These are phyloP conservation scores for Insectozyma bohioensis DNA, from an alignment of 1,139 yeast species.

Conservation along the genomic window DNA sequence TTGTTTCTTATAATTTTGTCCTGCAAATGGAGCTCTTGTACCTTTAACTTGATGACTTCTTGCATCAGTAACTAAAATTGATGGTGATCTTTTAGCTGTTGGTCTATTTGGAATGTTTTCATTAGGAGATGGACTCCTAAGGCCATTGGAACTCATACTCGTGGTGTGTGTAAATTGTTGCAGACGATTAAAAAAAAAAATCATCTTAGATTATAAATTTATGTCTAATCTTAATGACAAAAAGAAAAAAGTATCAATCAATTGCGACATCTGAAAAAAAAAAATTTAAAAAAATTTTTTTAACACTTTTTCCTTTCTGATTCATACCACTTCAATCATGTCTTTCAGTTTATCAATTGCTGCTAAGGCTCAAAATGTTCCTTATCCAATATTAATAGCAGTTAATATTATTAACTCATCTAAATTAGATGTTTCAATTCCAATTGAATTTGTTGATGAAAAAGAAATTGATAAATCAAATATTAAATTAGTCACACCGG, in stretches of 20 bases:
- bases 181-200: too few relatives aligned
- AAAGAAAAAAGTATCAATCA: neutral
- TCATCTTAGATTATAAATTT: too few relatives aligned
- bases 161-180: too few relatives aligned
- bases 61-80: constrained; percentile 88
- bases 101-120: constrained; percentile 33
- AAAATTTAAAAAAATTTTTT: constrained; percentile 5
- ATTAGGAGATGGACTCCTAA: neutral
- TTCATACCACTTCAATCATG: constrained; percentile 18
- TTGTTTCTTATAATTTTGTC: constrained; percentile 47
- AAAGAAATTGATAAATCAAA: constrained; percentile 44
- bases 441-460: constrained; percentile 67
- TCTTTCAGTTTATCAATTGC: constrained; percentile 59
- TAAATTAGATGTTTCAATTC: constrained; percentile 47
- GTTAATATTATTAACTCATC: constrained; percentile 67
- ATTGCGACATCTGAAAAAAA: neutral
- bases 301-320: neutral
- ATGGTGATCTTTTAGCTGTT: constrained; percentile 88
- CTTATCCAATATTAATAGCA: constrained; percentile 79
- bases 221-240: too few relatives aligned
- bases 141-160: constrained; percentile 6
- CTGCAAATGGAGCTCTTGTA: constrained; percentile 85
- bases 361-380: constrained; percentile 80
- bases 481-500: constrained; percentile 45
- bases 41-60: constrained; percentile 59